Base-by-base conservation (phyloP, 306 rosid genomes). In the Canavalia gladiata region DNA sequence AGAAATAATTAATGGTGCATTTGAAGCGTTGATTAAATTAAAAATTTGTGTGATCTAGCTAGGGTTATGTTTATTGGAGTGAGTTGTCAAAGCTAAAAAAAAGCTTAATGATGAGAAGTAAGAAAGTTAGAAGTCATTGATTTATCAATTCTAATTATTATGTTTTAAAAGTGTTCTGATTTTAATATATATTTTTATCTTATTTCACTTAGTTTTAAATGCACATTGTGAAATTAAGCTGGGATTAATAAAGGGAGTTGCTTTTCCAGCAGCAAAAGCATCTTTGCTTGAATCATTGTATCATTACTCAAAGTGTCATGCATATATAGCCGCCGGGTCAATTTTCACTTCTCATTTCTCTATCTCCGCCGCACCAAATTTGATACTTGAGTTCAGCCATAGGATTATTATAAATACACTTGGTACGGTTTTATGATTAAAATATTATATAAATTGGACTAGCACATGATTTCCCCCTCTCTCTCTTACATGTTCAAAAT, bases 101-200 rank as follows among this genome's bases (percentile, higher is more conserved):
- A 65, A 56, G 76, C 45, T 79, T 72, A 85, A 86, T 86, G 87
- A 86, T 83, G 76, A 83, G 63, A 18, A 64, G 58, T 39, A 7
- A 79, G 80, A 86, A 86, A 86, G 86, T 59, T 62, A 74, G 86
- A 29, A 78, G 79, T 4, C 58, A 69, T 86, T 82, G 72, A 86
- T 78, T 63, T 18, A 18, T 18, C 25, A 18, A 18, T 18, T 18
- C 25, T 18, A 18, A 18, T 18, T 18, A 18, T 18, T 18, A 18
- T 18, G 0, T 18, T 18, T 18, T 18, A 18, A 18, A 18, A 18
- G 25, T 18, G 25, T 18, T 18, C 25, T 18, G 25, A 18, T 18
- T 18, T 18, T 18, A 18, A 18, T 18, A 18, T 18, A 18, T 18
- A 18, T 18, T 18, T 18, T 18, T 18, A 18, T 18, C 25, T 18